Base-by-base conservation (phyloP, 2,329 filamentous ascomycete genomes). In the Epichloe gansuensis region DNA sequence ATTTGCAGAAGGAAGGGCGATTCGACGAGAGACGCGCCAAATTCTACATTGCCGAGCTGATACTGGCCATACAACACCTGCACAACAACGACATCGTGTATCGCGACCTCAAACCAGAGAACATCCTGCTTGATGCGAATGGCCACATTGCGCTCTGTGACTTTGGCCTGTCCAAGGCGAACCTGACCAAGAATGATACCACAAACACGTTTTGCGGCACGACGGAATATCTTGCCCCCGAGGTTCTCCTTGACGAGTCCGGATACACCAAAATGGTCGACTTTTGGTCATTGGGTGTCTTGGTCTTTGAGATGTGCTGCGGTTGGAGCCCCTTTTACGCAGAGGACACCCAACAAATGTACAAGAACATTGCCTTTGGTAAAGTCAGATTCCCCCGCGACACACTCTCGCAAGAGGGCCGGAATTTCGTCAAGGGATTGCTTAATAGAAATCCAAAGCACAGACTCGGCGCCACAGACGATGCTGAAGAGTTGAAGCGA, bases 221-320 rank as follows among this genome's bases (percentile, higher is more conserved):
- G 1, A 98, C 93, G 0, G 93, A 98, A 67, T 98, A 98, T 64
- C 78, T 98, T 21, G 93, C 93, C 0, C 93, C 93, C 0, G 93
- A 98, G 65, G 93, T 97, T 3, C 76, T 98, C 13, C 73, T 98
- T 44, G 93, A 98, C 60, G 93, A 98, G 71, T 87, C 89, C 62
- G 93, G 93, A 36, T 98, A 98, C 69, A 97, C 93, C 51, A 97
- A 97, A 73, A 97, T 98, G 93, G 93, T 98, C 6, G 93, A 98
- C 67, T 98, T 97, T 68, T 98, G 93, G 93, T 98, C 93, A 2
- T 77, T 98, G 12, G 93, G 93, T 53, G 93, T 98, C 47, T 76
- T 98, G 51, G 93, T 98, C 1, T 98, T 98, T 62, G 93, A 98
- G 69, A 98, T 98, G 93, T 98, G 93, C 73, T 98, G 93, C 62